Evolutionary conservation across 768 basidiomycete genomes (phyloP).

Genomic region (Mrakia frigida): DNA sequence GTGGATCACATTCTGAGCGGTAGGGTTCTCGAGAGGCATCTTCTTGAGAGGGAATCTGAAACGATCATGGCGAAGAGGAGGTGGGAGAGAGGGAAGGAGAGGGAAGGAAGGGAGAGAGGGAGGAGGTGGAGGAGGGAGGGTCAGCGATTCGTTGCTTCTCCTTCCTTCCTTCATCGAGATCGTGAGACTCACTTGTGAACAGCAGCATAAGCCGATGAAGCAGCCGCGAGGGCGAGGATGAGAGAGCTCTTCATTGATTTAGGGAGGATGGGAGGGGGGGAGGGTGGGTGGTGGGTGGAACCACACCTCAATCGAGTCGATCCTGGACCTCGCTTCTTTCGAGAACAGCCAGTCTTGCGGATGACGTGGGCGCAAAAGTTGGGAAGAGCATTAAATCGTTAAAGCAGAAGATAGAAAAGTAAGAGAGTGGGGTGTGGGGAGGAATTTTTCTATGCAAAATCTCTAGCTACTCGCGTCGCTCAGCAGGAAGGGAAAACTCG

Average conservation of each 20-base stretch:
- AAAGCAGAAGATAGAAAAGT: background rate
- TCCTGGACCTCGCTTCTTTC: too few relatives aligned
- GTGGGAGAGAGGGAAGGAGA: background rate
- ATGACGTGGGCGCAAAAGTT: background rate
- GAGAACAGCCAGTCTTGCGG: too few relatives aligned
- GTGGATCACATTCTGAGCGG: constrained; percentile 47
- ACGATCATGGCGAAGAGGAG: constrained; percentile 36
- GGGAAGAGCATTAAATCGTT: background rate
- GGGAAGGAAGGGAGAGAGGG: constrained; percentile 10
- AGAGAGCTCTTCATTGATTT: constrained; percentile 25
- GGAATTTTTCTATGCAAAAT: background rate
- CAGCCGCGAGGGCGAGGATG: constrained; percentile 19
- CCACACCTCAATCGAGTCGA: too few relatives aligned
- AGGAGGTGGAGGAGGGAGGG: background rate
- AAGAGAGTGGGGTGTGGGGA: background rate
- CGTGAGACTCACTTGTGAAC: constrained; percentile 31
- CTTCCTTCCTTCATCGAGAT: background rate
- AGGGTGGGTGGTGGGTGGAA: background rate
- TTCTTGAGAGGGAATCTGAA: constrained; percentile 86
- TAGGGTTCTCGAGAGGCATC: constrained; percentile 53
- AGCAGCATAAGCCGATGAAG: constrained; percentile 25
- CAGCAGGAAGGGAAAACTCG: background rate
- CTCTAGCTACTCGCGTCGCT: background rate
- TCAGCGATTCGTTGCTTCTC: constrained; percentile 9
- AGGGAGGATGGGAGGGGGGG: background rate